phyloP scores from a whole-genome alignment of 257 asterid genomes.

The Penstemon barbatus region DNA sequence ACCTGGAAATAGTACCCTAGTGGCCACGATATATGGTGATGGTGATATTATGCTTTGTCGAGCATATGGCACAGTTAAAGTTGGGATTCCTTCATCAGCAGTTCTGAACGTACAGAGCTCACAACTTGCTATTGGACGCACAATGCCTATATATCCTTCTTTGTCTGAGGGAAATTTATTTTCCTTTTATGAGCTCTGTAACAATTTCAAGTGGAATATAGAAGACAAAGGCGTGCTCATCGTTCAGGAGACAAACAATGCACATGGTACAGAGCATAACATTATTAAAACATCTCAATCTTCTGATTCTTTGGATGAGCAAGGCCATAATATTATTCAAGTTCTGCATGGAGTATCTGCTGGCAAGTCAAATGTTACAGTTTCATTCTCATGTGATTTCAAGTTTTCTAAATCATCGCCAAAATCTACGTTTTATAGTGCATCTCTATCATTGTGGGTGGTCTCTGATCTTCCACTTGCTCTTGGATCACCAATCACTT shows the following conservation, averaged over 20 bases:
- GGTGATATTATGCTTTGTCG: conserved; percentile 60
- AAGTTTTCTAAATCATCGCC: conserved; percentile 39
- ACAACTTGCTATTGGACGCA: conserved; percentile 63
- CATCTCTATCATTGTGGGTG: conserved; percentile 64
- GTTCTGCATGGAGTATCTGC: conserved; percentile 72
- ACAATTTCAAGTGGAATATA: conserved; percentile 64
- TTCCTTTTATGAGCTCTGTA: conserved; percentile 80
- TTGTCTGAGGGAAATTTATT: conserved; percentile 76
- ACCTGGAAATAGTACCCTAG: conserved; percentile 66
- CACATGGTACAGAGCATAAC: conserved; percentile 28
- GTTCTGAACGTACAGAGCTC: conserved; percentile 71
- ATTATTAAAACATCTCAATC: conserved; percentile 33
- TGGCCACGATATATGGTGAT: conserved; percentile 63
- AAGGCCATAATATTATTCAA: conserved; percentile 55
- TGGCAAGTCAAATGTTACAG: conserved; percentile 63
- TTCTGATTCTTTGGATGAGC: conserved; percentile 38
- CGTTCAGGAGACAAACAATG: conserved; percentile 37
- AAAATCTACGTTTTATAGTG: conserved; percentile 54
- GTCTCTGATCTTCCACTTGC: conserved; percentile 82
- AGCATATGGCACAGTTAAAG: conserved; percentile 65
- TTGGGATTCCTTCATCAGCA: conserved; percentile 83
- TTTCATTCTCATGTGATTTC: conserved; percentile 77
- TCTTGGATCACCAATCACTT: conserved; percentile 70
- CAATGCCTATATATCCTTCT: conserved; percentile 65
- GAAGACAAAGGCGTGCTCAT: conserved; percentile 57